Evolutionary conservation across 139 green algal genomes (phyloP), one percentile per base, ranked within the genome.

Genomic region (Haematococcus lacustris): DNA sequence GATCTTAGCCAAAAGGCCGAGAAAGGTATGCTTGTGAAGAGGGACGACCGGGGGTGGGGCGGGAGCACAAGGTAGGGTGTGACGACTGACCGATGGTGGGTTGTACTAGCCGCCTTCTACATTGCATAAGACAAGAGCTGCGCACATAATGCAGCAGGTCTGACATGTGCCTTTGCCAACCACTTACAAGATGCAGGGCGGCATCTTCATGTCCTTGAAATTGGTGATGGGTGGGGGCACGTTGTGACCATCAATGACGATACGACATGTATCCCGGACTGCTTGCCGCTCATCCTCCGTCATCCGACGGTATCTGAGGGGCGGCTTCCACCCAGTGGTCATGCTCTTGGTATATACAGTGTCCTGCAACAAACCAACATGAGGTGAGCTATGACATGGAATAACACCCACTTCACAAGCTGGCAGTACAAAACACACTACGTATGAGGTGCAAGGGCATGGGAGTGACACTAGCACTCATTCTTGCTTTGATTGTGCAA

Each of bases 321-420:
- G 93, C 34, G 94, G 91, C 78, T 94, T 95, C 94, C 94, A 98
- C 25, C 94, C 94, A 3, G 94, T 98, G 30, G 76, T 75, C 76
- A 98, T 86, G 53, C 75, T 73, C 35, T 86, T 78, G 38, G 82
- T 88, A 81, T 97, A 98, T 60, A 73, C 73, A 6, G 92, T 78
- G 62, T 82, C 88, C 82, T 92, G 80, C 30, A 50, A 17, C 47
- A 57, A 57, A 57, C 13, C 47, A 57, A 57, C n/a, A n/a, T n/a
- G n/a, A n/a, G n/a, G 21, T 57, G 47, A 28, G 47, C 13, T 13
- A 28, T 13, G 13, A 13, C 47, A 57, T 13, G 47, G 21, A 57
- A 21, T 13, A 57, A 57, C 47, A 57, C 13, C 47, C 47, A 57
- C 47, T n/a, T n/a, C 13, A 28, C 21, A 28, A 57, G 13, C 13